Evolutionary conservation across 148 eudicot species (phyloP).

Genomic region (Cornus florida): DNA sequence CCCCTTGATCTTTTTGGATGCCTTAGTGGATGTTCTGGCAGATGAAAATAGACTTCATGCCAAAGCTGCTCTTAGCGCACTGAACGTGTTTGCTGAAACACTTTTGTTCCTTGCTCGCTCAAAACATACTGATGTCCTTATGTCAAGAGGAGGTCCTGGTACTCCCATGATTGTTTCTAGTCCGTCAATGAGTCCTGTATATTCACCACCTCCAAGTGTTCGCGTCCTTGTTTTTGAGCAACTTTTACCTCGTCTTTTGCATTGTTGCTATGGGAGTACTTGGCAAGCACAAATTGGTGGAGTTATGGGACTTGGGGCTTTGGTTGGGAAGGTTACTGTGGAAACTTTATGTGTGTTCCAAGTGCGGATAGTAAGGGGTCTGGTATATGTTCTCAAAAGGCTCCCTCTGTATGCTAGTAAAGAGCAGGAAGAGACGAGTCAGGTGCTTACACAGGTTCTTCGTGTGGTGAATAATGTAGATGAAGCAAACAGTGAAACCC

Average conservation of each 20-base stretch:
- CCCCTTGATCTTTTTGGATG: constrained; percentile 91
- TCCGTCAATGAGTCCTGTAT: constrained; percentile 95
- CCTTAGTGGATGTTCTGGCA: constrained; percentile 89
- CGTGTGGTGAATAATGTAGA: constrained; percentile 99
- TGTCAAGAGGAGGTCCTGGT: constrained; percentile 90
- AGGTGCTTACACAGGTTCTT: constrained; percentile 89
- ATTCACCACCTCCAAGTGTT: constrained; percentile 95
- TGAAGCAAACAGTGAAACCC: constrained; percentile 93
- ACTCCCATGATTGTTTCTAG: constrained; percentile 98
- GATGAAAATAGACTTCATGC: constrained; percentile 94
- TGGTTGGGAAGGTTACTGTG: constrained; percentile 96
- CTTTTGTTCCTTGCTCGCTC: constrained; percentile 81
- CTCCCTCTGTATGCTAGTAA: constrained; percentile 89
- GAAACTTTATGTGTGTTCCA: constrained; percentile 80
- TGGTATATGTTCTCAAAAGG: constrained; percentile 88
- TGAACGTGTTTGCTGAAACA: constrained; percentile 74
- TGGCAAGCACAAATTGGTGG: constrained; percentile 99
- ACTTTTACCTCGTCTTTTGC: constrained; percentile 88
- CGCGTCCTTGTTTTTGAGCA: constrained; percentile 92
- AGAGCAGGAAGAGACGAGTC: constrained; percentile 97
- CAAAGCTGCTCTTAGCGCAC: constrained; percentile 83
- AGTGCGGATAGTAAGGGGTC: constrained; percentile 76
- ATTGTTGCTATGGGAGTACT: constrained; percentile 87
- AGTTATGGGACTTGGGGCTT: constrained; percentile 89
- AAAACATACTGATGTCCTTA: constrained; percentile 63